Base-by-base conservation (phyloP, 192 early-diverging fungal genomes). In the Gryganskiella cystojenkinii region DNA sequence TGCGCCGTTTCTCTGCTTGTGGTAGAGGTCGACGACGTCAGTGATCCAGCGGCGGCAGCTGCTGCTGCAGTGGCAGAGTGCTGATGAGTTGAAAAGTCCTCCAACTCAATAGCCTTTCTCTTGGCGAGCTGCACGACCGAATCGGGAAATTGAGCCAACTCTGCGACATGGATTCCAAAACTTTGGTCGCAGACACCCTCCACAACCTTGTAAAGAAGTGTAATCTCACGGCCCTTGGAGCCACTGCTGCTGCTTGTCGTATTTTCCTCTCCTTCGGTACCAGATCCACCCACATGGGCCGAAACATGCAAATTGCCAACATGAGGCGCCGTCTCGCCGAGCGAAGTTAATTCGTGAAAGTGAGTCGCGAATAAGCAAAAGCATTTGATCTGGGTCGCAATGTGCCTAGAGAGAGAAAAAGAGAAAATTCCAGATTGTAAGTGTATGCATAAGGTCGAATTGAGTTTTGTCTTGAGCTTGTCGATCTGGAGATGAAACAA, bases 131-230 rank as follows among this genome's bases (percentile, higher is more conserved):
- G 70, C 3, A 99, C 90, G 14, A 97, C 92, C 1, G 87, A 82
- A 10, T 89, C 84, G 1, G 98, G 96, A 61, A 99, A 98, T 61
- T 92, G 89, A 3, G 96, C 96, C 66, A 99, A 67, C 70, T 96
- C 93, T 0, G 98, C 98, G 22, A 99, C 98, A 75, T 99, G 96
- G 59, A 99, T 99, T 47, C 98, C 98, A 86, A 98, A 99, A 64
- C 94, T 96, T 75, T 99, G 94, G 78, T 98, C 96, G 71, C 95
- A 96, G 0, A 94, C 88, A 24, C 97, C 92, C 57, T 92, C 87
- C 19, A 85, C 85, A 9, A 99, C 94, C 75, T 93, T 95, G 82
- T 99, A 99, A 45, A 99, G 82, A 24, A 99, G 80, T 0, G 96
- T 96, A 25, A 99, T 90, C 10, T 90, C 88, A 1, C 88, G 75